Conservation (phyloP, 257 asterid genomes). For the Fraxinus anomala region DNA sequence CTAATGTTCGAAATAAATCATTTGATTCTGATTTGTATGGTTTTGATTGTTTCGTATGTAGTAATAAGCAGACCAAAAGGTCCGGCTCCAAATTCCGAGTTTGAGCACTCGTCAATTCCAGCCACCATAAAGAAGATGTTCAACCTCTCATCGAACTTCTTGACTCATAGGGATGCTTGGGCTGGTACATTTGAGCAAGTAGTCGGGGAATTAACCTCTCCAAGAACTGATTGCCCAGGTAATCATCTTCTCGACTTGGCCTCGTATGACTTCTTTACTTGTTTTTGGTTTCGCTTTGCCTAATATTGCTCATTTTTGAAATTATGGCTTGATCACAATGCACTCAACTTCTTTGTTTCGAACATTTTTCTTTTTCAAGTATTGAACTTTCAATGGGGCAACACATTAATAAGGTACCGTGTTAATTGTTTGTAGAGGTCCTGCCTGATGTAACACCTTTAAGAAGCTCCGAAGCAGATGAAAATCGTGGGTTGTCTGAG, state of each 20-base stretch:
- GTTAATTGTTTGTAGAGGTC: slow-evolving; percentile 44
- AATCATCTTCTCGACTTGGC: slow-evolving; percentile 20
- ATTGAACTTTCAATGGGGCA: neutral
- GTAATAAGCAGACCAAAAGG: slow-evolving; percentile 70
- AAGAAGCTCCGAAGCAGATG: slow-evolving; percentile 46
- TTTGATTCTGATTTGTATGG: slow-evolving; percentile 1
- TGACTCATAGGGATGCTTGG: slow-evolving; percentile 91
- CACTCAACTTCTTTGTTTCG: no score
- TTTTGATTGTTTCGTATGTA: slow-evolving; percentile 25
- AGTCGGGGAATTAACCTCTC: slow-evolving; percentile 52
- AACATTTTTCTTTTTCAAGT: neutral
- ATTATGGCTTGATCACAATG: neutral
- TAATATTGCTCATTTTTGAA: neutral
- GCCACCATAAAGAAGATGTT: slow-evolving; percentile 79
- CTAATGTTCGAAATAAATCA: neutral
- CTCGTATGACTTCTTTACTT: neutral
- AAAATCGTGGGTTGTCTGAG: slow-evolving; percentile 57
- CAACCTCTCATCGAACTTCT: slow-evolving; percentile 66
- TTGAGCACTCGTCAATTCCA: slow-evolving; percentile 76
- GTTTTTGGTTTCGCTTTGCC: neutral
- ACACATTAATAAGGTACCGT: neutral
- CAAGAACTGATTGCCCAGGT: slow-evolving; percentile 86
- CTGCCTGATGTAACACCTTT: slow-evolving; percentile 60
- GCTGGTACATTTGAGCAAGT: slow-evolving; percentile 86
- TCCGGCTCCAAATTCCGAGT: slow-evolving; percentile 65